Percentiles rank a stretch among this genome's conserved stretches.
These are phyloP conservation scores for Lentithecium fluviatile DNA, from an alignment of 495 filamentous ascomycete genomes.

Conservation along the genomic window DNA sequence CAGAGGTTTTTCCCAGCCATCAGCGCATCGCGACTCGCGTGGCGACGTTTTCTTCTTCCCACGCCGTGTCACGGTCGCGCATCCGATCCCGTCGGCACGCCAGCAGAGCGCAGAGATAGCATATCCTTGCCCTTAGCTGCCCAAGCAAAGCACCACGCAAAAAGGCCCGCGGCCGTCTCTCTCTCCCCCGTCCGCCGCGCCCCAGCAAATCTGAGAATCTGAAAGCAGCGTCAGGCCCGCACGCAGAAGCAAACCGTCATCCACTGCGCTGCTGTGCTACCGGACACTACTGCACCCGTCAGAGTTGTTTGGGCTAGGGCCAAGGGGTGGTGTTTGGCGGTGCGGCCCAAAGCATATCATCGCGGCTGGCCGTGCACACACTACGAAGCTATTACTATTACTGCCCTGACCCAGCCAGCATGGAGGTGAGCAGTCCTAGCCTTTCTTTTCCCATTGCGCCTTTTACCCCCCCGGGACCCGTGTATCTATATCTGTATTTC, in stretches of 20 bases:
- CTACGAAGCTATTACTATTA: too few species aligned
- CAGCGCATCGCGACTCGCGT: conserved; percentile 24
- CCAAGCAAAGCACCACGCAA: background rate
- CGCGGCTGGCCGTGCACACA: conserved; percentile 26
- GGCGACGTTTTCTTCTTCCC: conserved; percentile 28
- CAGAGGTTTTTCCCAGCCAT: background rate
- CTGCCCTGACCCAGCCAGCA: conserved; percentile 28
- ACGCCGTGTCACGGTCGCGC: conserved; percentile 13
- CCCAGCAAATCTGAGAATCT: too few species aligned
- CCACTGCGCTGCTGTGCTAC: background rate
- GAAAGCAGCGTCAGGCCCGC: background rate
- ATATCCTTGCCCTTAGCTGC: conserved; percentile 25
- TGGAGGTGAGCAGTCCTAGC: conserved; percentile 29
- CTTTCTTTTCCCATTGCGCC: conserved; percentile 21
- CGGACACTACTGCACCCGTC: background rate
- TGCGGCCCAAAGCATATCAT: conserved; percentile 34
- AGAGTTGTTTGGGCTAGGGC: conserved; percentile 20
- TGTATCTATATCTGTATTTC: background rate
- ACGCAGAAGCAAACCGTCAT: conserved; percentile 18
- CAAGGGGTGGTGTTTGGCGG: conserved; percentile 7
- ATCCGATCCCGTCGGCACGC: conserved; percentile 26
- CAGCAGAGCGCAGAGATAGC: conserved; percentile 22
- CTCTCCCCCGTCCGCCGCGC: conserved; percentile 16
- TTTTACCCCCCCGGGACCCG: background rate
- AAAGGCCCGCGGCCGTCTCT: conserved; percentile 5